These are phyloP conservation scores for Rhizomucor pusillus DNA, from an alignment of 371 early-diverging fungal genomes.

Conservation along the genomic window DNA sequence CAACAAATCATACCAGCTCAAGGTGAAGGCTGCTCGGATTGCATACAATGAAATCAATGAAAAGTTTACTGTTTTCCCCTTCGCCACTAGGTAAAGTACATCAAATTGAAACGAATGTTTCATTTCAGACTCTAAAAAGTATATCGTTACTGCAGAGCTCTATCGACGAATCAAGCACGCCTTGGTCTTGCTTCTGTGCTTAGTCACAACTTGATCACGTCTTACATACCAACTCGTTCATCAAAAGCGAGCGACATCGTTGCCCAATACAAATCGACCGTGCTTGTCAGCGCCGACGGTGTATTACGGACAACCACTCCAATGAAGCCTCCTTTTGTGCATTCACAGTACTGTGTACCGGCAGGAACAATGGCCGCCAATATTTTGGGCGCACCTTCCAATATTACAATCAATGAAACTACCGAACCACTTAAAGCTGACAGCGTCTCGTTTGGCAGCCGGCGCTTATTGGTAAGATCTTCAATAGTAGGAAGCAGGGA, in stretches of 20 bases:
- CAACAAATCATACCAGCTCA: conserved; percentile 76
- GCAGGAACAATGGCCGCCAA: conserved; percentile 37
- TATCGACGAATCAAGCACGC: conserved; percentile 79
- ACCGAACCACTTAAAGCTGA: conserved; percentile 7
- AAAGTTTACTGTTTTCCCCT: conserved; percentile 81
- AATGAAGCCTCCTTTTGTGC: conserved; percentile 66
- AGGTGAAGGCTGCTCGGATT: conserved; percentile 80
- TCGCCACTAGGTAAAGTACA: conserved; percentile 58
- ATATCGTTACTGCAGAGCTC: conserved; percentile 29
- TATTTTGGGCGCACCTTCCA: conserved; percentile 21
- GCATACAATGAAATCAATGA: conserved; percentile 73
- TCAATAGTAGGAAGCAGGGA: too few species aligned
- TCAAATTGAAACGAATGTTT: not conserved
- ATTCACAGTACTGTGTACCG: conserved; percentile 65
- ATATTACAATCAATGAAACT: conserved; percentile 6
- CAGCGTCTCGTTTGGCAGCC: conserved; percentile 36
- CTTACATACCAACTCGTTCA: conserved; percentile 75
- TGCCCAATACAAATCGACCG: conserved; percentile 89
- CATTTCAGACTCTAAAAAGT: not conserved
- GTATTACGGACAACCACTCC: conserved; percentile 67
- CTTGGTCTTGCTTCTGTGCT: conserved; percentile 85
- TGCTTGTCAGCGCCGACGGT: conserved; percentile 74
- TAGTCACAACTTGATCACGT: conserved; percentile 69
- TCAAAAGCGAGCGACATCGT: conserved; percentile 57
- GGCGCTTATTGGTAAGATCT: conserved; percentile 28